Evolutionary conservation across 1,284 basidiomycete genomes (phyloP).

Genomic region (Filobasidium uniguttulatum): DNA sequence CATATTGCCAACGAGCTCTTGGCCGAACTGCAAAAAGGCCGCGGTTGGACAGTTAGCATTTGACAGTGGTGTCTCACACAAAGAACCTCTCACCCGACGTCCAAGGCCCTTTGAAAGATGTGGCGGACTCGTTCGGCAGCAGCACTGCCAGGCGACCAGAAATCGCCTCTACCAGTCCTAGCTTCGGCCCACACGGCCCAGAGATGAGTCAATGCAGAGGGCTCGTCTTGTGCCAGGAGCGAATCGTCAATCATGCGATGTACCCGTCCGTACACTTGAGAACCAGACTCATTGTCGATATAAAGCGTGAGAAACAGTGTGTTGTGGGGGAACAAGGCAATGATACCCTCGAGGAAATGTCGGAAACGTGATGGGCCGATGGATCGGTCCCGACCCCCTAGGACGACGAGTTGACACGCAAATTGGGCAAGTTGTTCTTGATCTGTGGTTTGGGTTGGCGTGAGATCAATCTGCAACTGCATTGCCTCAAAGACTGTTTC

Average conservation of each 20-base stretch:
- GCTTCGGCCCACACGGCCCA: slow-evolving; percentile 36
- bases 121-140: slow-evolving; percentile 30
- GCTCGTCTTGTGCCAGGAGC: slow-evolving; percentile 17
- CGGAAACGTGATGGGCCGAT: slow-evolving; percentile 30
- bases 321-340: slow-evolving; percentile 37
- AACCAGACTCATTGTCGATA: slow-evolving; percentile 34
- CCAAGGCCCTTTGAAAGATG: slow-evolving; percentile 23
- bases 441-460: slow-evolving; percentile 18
- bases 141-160: slow-evolving; percentile 28
- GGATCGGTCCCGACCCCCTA: slow-evolving; percentile 22
- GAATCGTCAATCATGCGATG: slow-evolving; percentile 26
- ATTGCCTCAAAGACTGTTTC: slow-evolving; percentile 5
- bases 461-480: slow-evolving; percentile 9
- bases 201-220: slow-evolving; percentile 21
- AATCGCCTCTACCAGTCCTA: slow-evolving; percentile 19
- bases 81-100: neutral
- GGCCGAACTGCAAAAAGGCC: slow-evolving; percentile 15
- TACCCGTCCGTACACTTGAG: slow-evolving; percentile 36
- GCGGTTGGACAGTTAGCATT: neutral
- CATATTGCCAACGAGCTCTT: slow-evolving; percentile 43
- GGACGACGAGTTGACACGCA: slow-evolving; percentile 31
- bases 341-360: slow-evolving; percentile 31
- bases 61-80: neutral
- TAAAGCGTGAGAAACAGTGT: slow-evolving; percentile 37
- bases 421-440: slow-evolving; percentile 34